A percentile compares a stretch with the other conserved stretches of the same genome.
phyloP scores from a whole-genome alignment of 805 yeast genomes.

The Pichia thaimueangensis region DNA sequence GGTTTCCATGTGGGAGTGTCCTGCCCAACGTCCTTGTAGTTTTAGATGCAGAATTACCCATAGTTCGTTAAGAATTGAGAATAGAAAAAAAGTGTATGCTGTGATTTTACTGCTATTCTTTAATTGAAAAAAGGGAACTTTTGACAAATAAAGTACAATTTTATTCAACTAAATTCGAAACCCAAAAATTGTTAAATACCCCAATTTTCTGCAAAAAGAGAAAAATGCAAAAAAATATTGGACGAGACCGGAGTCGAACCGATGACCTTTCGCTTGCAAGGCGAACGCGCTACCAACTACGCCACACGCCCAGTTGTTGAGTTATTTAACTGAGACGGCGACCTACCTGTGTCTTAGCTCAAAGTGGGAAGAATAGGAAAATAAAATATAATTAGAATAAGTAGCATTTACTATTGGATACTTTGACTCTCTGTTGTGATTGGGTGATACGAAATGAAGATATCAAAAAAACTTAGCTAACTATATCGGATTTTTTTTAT shows the following conservation, averaged over 20 bases:
- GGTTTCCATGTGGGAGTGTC: conserved; percentile 3
- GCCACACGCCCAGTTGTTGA: conserved; percentile 69
- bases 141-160: neutral
- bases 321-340: no score
- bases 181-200: neutral
- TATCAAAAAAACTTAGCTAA: no score
- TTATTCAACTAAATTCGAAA: neutral
- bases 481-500: no score
- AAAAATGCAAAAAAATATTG: conserved; percentile 27
- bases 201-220: neutral
- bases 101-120: neutral
- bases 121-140: no score
- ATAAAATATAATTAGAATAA: no score
- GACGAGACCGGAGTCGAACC: conserved; percentile 79
- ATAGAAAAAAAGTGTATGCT: conserved; percentile 6
- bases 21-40: conserved; percentile 15
- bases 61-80: neutral
- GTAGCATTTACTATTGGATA: no score
- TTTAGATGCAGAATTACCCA: conserved; percentile 25
- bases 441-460: no score
- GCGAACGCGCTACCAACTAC: conserved; percentile 80
- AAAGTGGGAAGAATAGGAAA: no score
- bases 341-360: no score
- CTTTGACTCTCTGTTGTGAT: no score
- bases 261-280: conserved; percentile 73